A percentile compares a stretch with the other conserved stretches of the same genome.
These are phyloP conservation scores for Thermoascus crustaceus DNA, from an alignment of 2,329 filamentous ascomycete species.

Conservation along the genomic window DNA sequence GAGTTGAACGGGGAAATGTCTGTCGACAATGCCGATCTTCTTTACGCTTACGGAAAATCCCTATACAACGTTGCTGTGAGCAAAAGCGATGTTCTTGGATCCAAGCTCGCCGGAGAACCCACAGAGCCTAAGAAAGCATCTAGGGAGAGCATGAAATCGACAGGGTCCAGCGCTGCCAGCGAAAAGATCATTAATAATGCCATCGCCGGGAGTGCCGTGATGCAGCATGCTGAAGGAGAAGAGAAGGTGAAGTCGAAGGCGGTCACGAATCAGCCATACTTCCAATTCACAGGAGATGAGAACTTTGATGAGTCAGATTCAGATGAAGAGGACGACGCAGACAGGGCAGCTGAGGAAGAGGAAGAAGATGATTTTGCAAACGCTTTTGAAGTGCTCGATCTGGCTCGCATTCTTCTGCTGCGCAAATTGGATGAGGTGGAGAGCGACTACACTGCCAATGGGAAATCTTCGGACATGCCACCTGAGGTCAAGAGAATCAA, in stretches of 20 bases:
- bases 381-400: constrained; percentile 56
- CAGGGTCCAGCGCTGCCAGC: constrained; percentile 11
- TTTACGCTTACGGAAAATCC: constrained; percentile 89
- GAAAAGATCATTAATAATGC: constrained; percentile 20
- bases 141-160: constrained; percentile 30
- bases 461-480: constrained; percentile 38
- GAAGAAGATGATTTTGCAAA: constrained; percentile 58
- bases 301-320: constrained; percentile 75
- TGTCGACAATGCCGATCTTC: constrained; percentile 81
- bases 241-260: constrained; percentile 9
- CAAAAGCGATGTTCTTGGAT: constrained; percentile 90
- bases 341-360: constrained; percentile 47
- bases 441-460: constrained; percentile 38
- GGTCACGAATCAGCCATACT: constrained; percentile 53
- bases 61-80: constrained; percentile 89
- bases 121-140: constrained; percentile 44
- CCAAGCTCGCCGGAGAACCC: constrained; percentile 58
- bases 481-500: constrained; percentile 55
- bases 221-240: constrained; percentile 11
- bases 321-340: constrained; percentile 35
- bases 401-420: constrained; percentile 51
- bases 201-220: constrained; percentile 15
- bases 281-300: constrained; percentile 90
- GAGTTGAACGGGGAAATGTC: constrained; percentile 87
- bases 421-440: constrained; percentile 47